These are phyloP conservation scores for Phytomonas sp. DNA, from an alignment of 208 protist species.

Conservation along the genomic window DNA sequence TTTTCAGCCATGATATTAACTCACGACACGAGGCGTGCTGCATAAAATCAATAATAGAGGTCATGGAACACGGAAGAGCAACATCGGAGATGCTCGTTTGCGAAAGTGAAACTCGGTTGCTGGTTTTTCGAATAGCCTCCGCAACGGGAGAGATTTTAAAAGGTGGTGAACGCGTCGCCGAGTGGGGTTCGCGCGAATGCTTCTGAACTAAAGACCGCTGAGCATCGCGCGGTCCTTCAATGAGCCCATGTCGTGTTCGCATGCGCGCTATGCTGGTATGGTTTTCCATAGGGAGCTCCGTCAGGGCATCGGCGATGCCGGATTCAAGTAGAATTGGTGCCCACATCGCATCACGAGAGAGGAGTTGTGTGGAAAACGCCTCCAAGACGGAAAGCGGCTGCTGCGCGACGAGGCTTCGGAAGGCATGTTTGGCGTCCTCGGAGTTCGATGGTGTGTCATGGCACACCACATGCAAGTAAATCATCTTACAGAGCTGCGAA, in stretches of 20 bases:
- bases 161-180: not conserved
- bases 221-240: not conserved
- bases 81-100: not conserved
- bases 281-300: not conserved
- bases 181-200: not conserved
- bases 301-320: constrained; percentile 44
- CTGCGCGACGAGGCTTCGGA: constrained; percentile 39
- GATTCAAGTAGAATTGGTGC: constrained; percentile 37
- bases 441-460: constrained; percentile 11
- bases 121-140: not conserved
- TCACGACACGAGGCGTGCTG: not conserved
- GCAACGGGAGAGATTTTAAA: not conserved
- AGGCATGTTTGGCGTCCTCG: constrained; percentile 26
- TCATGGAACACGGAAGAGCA: not conserved
- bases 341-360: constrained; percentile 43
- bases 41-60: not conserved
- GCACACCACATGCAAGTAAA: constrained; percentile 58
- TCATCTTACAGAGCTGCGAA: constrained; percentile 33
- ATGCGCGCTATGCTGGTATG: not conserved
- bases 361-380: constrained; percentile 22
- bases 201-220: not conserved
- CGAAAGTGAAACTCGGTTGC: not conserved
- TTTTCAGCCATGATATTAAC: not conserved
- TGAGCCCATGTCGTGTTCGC: not conserved
- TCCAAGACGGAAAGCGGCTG: constrained; percentile 26